Evolutionary conservation across 441 rosid species (phyloP).

Genomic region (Pelargonium cotyledonis): DNA sequence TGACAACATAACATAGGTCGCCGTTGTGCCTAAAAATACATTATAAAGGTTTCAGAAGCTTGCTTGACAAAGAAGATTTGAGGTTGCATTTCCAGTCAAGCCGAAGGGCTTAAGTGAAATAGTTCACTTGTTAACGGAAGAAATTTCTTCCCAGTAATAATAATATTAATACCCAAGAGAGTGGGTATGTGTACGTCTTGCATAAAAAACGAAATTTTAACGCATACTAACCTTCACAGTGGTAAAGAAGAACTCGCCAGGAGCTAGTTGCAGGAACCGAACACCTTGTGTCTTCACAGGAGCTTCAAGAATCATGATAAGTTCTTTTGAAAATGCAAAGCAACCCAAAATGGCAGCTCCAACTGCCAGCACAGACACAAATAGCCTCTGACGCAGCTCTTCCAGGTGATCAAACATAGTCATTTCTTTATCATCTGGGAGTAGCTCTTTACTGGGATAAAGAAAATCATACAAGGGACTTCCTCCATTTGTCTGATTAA

Average conservation of each 20-base stretch:
- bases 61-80: not conserved
- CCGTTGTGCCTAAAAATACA: too few relatives aligned
- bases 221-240: conserved; percentile 64
- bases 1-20: too few relatives aligned
- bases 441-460: conserved; percentile 81
- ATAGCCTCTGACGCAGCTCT: conserved; percentile 80
- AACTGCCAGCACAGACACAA: conserved; percentile 81
- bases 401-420: conserved; percentile 91
- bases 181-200: not conserved
- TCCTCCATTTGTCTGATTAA: conserved; percentile 35
- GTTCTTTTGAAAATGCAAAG: conserved; percentile 85
- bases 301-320: conserved; percentile 82
- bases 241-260: conserved; percentile 96
- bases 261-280: conserved; percentile 87
- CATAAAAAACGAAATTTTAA: not conserved
- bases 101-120: not conserved
- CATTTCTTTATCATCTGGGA: conserved; percentile 96
- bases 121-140: too few relatives aligned
- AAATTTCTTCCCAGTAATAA: not conserved
- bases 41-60: not conserved
- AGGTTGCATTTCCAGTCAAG: not conserved
- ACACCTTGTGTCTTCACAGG: conserved; percentile 90
- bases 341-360: conserved; percentile 89
- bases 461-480: conserved; percentile 62
- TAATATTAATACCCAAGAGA: not conserved